phyloP scores from a whole-genome alignment of 2,329 filamentous ascomycete species.

The Diaporthe citrichinensis region DNA sequence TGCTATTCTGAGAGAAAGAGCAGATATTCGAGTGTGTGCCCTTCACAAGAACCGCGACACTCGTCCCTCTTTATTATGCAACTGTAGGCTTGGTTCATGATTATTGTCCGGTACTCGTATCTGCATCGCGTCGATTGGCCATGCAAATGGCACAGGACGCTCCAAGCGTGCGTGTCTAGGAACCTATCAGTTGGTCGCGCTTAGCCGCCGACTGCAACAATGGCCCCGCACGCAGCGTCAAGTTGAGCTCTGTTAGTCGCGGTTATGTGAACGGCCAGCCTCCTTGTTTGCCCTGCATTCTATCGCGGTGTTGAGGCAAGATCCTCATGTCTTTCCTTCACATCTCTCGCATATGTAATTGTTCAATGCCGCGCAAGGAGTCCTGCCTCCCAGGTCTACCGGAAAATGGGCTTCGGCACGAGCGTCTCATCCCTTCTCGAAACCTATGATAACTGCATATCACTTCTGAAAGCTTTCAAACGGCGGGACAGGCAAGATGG shows the following conservation, averaged over 20 bases:
- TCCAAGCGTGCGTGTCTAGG: constrained; percentile 17
- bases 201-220: constrained; percentile 38
- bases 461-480: constrained; percentile 56
- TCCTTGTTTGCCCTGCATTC: not conserved
- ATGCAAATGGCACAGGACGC: not conserved
- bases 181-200: constrained; percentile 37
- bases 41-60: not conserved
- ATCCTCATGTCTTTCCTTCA: not conserved
- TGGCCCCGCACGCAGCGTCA: constrained; percentile 38
- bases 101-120: not conserved
- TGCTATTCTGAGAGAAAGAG: not conserved
- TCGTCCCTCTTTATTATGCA: not conserved
- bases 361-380: not conserved
- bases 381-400: constrained; percentile 11
- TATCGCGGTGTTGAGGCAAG: not conserved
- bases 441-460: constrained; percentile 62
- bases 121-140: not conserved
- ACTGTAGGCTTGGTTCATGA: not conserved
- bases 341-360: not conserved
- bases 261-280: not conserved
- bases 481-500: constrained; percentile 39
- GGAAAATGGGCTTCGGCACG: constrained; percentile 57
- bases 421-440: constrained; percentile 61
- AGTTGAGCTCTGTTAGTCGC: constrained; percentile 16
- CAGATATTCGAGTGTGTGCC: not conserved